These are phyloP conservation scores for Thymus mandschuricus DNA, from an alignment of 257 asterid genomes.

Conservation along the genomic window DNA sequence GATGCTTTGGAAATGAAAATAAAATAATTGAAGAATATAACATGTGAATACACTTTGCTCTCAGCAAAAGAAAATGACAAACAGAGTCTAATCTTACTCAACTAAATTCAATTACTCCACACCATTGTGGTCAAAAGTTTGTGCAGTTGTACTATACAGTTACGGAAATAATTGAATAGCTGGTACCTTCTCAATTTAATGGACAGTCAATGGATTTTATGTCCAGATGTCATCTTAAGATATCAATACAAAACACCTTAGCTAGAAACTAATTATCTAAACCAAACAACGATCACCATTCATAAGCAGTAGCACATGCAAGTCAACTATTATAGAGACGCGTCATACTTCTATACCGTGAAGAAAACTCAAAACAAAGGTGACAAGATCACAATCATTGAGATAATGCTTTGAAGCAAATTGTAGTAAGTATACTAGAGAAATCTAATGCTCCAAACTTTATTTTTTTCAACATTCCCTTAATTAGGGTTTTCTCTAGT, in stretches of 20 bases:
- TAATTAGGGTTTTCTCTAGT: not conserved
- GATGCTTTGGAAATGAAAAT: not conserved
- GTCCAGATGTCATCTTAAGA: not conserved
- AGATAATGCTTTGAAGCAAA: not conserved
- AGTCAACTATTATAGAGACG: not conserved
- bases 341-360: not conserved
- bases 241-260: not conserved
- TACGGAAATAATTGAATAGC: not conserved
- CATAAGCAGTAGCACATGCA: constrained; percentile 5
- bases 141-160: not conserved
- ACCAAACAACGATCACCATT: constrained; percentile 1
- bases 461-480: constrained; percentile 8
- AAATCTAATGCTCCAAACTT: not conserved
- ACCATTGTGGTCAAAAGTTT: not conserved
- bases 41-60: not conserved
- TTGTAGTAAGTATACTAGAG: too few species aligned
- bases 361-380: not conserved
- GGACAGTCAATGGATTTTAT: not conserved
- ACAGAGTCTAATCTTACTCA: not conserved
- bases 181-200: not conserved
- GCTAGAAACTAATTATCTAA: not conserved
- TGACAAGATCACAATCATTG: not conserved
- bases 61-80: not conserved
- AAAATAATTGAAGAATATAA: not conserved
- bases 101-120: constrained; percentile 1